Percentiles rank a stretch among this genome's conserved stretches.
These are phyloP conservation scores for Ceratocystis alfenasii DNA, from an alignment of 2,329 filamentous ascomycete species.

Conservation along the genomic window DNA sequence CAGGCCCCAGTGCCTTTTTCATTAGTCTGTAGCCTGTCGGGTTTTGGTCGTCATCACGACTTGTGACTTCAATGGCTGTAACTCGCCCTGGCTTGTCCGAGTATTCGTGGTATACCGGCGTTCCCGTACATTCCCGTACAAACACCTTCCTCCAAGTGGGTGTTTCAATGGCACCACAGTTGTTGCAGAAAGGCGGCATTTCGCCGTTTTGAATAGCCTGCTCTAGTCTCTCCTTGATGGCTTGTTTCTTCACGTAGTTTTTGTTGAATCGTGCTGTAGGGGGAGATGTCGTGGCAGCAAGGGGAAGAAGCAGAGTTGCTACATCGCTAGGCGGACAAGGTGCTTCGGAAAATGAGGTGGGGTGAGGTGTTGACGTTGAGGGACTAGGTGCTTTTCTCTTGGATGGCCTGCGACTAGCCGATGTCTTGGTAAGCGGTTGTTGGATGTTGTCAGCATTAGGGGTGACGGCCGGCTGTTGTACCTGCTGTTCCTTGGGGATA, in stretches of 20 bases:
- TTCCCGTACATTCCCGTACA: conserved; percentile 60
- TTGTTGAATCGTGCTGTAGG: conserved; percentile 42
- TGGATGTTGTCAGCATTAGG: not conserved
- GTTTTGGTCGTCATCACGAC: conserved; percentile 50
- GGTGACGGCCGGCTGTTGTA: not conserved
- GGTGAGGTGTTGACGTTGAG: conserved; percentile 32
- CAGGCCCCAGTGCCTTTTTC: conserved; percentile 56
- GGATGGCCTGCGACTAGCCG: conserved; percentile 6
- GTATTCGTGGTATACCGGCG: conserved; percentile 56
- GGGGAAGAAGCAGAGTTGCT: conserved; percentile 24
- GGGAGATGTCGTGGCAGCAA: conserved; percentile 31
- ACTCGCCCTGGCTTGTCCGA: conserved; percentile 61
- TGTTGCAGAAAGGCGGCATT: conserved; percentile 78
- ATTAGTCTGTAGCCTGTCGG: conserved; percentile 59
- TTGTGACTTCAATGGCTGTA: conserved; percentile 59
- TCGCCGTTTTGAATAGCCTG: conserved; percentile 62
- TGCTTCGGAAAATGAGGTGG: conserved; percentile 32
- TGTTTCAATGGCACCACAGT: conserved; percentile 91
- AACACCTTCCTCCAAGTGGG: conserved; percentile 93
- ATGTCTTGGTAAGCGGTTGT: not conserved
- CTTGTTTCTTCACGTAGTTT: conserved; percentile 51
- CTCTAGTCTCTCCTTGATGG: conserved; percentile 48
- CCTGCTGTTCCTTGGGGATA: not conserved
- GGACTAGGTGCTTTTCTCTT: conserved; percentile 12
- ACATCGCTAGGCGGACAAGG: conserved; percentile 36